Percentiles rank a stretch among this genome's conserved stretches.
Conservation (phyloP, 306 rosid genomes). For the Cyamopsis tetragonoloba region DNA sequence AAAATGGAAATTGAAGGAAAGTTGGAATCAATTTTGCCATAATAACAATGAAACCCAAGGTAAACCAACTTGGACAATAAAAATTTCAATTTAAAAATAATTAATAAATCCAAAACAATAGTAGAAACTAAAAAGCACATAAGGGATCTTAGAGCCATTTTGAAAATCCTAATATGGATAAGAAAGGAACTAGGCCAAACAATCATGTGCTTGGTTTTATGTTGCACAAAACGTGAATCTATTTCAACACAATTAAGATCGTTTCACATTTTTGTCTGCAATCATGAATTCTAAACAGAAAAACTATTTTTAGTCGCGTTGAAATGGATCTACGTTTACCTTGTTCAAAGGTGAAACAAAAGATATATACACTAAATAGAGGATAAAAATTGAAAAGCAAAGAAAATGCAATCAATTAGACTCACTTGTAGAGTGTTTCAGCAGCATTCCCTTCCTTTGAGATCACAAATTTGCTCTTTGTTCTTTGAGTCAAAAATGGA, state of each 20-base stretch:
- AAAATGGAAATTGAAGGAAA: conserved; percentile 13
- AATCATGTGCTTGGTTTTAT: too few relatives aligned
- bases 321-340: too few relatives aligned
- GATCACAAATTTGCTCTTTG: conserved; percentile 94
- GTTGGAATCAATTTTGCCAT: conserved; percentile 7
- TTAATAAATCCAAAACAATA: conserved; percentile 8
- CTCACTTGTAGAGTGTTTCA: conserved; percentile 90
- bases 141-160: background rate
- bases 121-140: conserved; percentile 12
- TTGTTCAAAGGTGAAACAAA: too few relatives aligned
- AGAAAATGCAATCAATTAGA: background rate
- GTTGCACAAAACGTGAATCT: too few relatives aligned
- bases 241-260: too few relatives aligned
- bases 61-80: too few relatives aligned
- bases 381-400: background rate
- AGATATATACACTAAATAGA: background rate
- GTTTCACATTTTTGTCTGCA: too few relatives aligned
- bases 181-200: conserved; percentile 2
- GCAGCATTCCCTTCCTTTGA: conserved; percentile 93
- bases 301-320: too few relatives aligned
- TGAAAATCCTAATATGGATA: background rate
- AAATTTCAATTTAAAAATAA: background rate
- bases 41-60: background rate
- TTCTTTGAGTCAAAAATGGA: conserved; percentile 90
- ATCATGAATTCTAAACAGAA: too few relatives aligned